A percentile compares a stretch with the other conserved stretches of the same genome.
Conservation (phyloP, 192 early-diverging fungal genomes). For the Phlyctochytrium bullatum region DNA sequence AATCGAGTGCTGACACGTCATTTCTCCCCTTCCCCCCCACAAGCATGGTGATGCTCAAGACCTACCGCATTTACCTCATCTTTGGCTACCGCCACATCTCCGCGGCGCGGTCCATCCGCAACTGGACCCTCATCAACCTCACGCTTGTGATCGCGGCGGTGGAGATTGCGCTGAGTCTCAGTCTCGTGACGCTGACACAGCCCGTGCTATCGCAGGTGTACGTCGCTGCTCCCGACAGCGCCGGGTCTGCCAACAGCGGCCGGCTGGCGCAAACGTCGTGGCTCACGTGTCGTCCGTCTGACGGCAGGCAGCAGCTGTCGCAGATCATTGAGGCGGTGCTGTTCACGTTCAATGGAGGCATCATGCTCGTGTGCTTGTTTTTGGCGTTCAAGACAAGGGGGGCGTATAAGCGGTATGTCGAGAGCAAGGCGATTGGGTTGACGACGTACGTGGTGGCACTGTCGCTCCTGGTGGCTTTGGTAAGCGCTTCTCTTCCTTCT, state of each 20-base stretch:
- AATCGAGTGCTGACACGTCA: neutral
- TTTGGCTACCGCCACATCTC: slow-evolving; percentile 5
- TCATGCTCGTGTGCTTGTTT: neutral
- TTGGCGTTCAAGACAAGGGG: slow-evolving; percentile 8
- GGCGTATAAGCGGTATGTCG: slow-evolving; percentile 1
- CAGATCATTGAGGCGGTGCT: neutral
- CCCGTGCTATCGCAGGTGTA: neutral
- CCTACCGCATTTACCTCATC: slow-evolving; percentile 17
- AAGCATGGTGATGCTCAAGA: slow-evolving; percentile 15
- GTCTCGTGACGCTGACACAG: neutral
- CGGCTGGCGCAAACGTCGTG: neutral
- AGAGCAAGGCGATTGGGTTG: slow-evolving; percentile 9
- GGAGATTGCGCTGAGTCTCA: neutral
- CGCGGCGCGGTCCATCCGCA: neutral
- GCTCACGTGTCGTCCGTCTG: neutral
- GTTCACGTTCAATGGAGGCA: slow-evolving; percentile 3
- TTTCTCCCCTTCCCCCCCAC: neutral
- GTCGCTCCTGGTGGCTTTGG: slow-evolving; percentile 1
- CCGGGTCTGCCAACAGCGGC: neutral
- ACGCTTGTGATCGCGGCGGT: neutral
- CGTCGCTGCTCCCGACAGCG: neutral
- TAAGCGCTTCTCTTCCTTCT: neutral
- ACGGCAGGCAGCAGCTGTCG: neutral
- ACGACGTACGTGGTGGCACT: slow-evolving; percentile 1
- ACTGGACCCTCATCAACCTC: slow-evolving; percentile 4